Percentiles rank a stretch among this genome's conserved stretches.
Conservation (phyloP, 352 stramenopile genomes). For the Phytophthora colocasiae region DNA sequence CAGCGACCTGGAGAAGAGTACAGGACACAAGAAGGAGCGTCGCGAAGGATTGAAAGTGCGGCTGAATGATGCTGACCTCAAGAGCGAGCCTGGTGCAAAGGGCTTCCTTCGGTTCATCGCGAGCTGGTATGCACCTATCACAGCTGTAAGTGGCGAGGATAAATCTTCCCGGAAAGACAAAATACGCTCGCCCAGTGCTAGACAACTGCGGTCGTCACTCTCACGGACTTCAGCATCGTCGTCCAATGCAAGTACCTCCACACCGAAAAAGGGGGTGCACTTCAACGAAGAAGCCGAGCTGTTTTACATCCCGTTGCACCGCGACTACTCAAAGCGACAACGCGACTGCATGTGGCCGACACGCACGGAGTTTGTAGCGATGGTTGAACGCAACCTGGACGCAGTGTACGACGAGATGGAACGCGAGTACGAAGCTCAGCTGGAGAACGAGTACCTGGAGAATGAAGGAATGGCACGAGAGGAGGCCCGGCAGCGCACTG, state of each 20-base stretch:
- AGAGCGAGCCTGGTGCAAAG: slow-evolving; percentile 51
- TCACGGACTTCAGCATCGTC: slow-evolving; percentile 31
- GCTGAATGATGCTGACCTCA: slow-evolving; percentile 67
- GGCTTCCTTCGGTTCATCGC: slow-evolving; percentile 85
- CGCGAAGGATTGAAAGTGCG: slow-evolving; percentile 78
- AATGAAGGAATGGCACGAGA: slow-evolving; percentile 80
- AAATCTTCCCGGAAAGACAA: slow-evolving; percentile 30
- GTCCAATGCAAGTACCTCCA: slow-evolving; percentile 14
- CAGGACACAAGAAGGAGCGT: slow-evolving; percentile 63
- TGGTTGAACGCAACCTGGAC: slow-evolving; percentile 91
- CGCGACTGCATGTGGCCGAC: slow-evolving; percentile 89
- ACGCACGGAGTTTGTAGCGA: slow-evolving; percentile 81
- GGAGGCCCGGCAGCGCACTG: slow-evolving; percentile 60
- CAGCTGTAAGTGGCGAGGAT: slow-evolving; percentile 36
- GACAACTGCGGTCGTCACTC: slow-evolving; percentile 31
- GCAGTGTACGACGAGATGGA: slow-evolving; percentile 90
- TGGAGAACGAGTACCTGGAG: slow-evolving; percentile 64
- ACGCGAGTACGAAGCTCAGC: slow-evolving; percentile 82
- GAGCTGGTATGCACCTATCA: slow-evolving; percentile 74
- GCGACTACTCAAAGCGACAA: slow-evolving; percentile 88
- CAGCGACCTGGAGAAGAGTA: slow-evolving; percentile 85
- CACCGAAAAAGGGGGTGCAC: slow-evolving; percentile 50
- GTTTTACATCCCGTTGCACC: slow-evolving; percentile 87
- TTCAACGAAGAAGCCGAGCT: slow-evolving; percentile 86
- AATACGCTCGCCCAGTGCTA: slow-evolving; percentile 5